Evolutionary conservation across 2,329 filamentous ascomycete genomes (phyloP).

Genomic region (Aspergillus texensis): DNA sequence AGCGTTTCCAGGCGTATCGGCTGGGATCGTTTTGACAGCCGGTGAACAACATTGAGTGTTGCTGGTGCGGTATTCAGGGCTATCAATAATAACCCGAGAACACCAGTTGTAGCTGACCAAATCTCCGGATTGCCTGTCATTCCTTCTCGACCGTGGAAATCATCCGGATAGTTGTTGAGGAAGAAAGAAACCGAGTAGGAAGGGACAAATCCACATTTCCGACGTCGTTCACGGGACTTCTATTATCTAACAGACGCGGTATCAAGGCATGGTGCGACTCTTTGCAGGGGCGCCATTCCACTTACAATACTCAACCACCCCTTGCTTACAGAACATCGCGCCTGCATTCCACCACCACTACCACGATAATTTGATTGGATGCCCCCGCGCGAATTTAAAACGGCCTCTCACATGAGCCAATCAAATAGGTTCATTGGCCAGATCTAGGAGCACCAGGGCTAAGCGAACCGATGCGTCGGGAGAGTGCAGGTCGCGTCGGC

Average conservation of each 20-base stretch:
- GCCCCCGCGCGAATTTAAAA: neutral
- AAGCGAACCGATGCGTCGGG: neutral
- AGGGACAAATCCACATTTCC: neutral
- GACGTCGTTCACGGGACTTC: neutral
- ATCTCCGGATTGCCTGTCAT: slow-evolving; percentile 27
- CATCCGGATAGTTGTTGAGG: neutral
- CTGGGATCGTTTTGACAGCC: slow-evolving; percentile 17
- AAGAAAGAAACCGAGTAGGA: neutral
- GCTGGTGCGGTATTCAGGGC: slow-evolving; percentile 31
- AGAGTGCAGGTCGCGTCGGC: neutral
- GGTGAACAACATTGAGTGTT: slow-evolving; percentile 22
- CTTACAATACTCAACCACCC: neutral
- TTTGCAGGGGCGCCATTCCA: slow-evolving; percentile 1
- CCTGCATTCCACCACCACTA: neutral
- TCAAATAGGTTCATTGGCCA: neutral
- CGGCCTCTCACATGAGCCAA: neutral
- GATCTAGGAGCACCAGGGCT: neutral
- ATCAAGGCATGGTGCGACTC: neutral
- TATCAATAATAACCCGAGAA: slow-evolving; percentile 29
- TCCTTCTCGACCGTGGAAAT: slow-evolving; percentile 12
- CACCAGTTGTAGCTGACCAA: slow-evolving; percentile 23
- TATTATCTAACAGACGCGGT: neutral
- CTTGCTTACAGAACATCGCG: slow-evolving; percentile 1
- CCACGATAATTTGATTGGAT: neutral
- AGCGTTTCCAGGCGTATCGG: slow-evolving; percentile 23